Conservation (phyloP, 352 stramenopile species). For the Pythium aquatile region DNA sequence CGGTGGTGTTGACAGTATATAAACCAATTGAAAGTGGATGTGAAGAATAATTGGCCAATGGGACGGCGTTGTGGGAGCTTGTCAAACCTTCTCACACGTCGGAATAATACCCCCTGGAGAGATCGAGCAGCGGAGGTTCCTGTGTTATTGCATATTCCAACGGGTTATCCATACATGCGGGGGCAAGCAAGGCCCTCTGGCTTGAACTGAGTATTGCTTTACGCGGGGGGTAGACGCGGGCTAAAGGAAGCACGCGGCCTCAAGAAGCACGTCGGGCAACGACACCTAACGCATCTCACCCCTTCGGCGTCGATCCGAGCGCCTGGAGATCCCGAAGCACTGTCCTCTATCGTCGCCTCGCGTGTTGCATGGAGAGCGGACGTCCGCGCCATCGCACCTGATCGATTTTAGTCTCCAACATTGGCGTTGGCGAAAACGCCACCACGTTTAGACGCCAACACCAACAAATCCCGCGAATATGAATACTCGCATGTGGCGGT, state of each 20-base stretch:
- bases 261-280: neutral
- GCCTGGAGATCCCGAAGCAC: neutral
- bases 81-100: neutral
- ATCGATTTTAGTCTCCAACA: neutral
- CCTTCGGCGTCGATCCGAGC: neutral
- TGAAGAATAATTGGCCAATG: slow-evolving; percentile 15
- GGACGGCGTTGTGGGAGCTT: neutral
- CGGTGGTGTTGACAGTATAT: neutral
- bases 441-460: slow-evolving; percentile 2
- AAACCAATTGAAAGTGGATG: neutral
- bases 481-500: slow-evolving; percentile 14
- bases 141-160: neutral
- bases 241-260: neutral
- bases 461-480: slow-evolving; percentile 1
- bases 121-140: neutral
- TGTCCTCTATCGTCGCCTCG: no score
- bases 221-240: neutral
- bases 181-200: slow-evolving; percentile 3
- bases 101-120: neutral
- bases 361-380: neutral
- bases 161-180: slow-evolving; percentile 5
- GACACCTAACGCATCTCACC: neutral
- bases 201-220: slow-evolving; percentile 9
- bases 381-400: neutral
- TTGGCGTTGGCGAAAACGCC: slow-evolving; percentile 3